These are phyloP conservation scores for Gentiana straminea DNA, from an alignment of 257 asterid genomes.

Conservation along the genomic window DNA sequence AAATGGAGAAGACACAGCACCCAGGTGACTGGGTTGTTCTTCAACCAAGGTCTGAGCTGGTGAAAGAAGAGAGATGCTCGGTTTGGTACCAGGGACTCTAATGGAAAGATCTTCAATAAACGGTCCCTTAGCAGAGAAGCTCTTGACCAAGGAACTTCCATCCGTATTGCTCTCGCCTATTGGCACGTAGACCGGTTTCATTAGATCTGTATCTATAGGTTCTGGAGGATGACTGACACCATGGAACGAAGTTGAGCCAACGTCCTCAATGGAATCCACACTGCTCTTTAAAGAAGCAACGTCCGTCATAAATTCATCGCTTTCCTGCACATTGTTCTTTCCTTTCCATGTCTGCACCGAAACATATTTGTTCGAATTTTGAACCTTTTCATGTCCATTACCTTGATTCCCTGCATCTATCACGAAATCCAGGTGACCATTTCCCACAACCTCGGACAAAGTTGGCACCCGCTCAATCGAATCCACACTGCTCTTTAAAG, in stretches of 20 bases:
- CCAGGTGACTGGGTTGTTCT: conserved; percentile 23
- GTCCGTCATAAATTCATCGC: conserved; percentile 39
- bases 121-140: conserved; percentile 50
- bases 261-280: conserved; percentile 48
- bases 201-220: conserved; percentile 52
- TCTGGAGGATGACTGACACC: conserved; percentile 84
- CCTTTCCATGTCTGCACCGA: conserved; percentile 46
- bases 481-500: conserved; percentile 28
- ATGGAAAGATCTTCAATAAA: conserved; percentile 47
- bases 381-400: conserved; percentile 17
- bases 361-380: conserved; percentile 22
- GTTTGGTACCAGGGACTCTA: conserved; percentile 33
- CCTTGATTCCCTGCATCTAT: conserved; percentile 32
- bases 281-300: conserved; percentile 25
- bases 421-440: conserved; percentile 22
- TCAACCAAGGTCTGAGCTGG: conserved; percentile 26
- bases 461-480: conserved; percentile 36
- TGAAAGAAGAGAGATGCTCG: conserved; percentile 21
- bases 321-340: conserved; percentile 32
- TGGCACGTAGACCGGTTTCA: conserved; percentile 70
- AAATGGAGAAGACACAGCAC: conserved; percentile 24
- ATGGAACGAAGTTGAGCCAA: conserved; percentile 57
- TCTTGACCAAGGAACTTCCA: conserved; percentile 39
- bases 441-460: conserved; percentile 7
- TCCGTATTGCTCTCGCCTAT: conserved; percentile 44